Evolutionary conservation across 805 yeast genomes (phyloP), one percentile per base, ranked within the genome.

Genomic region (Candida loeiensis): DNA sequence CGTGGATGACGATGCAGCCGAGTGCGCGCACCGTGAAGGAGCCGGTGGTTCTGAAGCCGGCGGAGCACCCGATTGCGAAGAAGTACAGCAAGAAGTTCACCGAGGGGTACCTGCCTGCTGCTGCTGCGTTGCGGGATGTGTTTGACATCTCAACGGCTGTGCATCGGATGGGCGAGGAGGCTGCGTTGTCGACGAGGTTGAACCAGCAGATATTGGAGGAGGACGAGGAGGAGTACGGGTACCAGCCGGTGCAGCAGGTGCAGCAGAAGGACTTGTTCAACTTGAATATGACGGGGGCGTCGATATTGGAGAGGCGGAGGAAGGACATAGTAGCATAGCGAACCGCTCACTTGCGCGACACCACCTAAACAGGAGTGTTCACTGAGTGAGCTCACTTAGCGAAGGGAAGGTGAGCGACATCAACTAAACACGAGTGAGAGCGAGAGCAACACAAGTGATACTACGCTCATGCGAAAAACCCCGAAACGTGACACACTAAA

Each of bases 121-220:
- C 89, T 1, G 83, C 80, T 36, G 87, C 88, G 0, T 73, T 87
- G 61, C 79, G 86, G 48, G 95, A 87, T 52, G 95, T 90, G 9
- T 87, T 87, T 59, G 95, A 87, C 53, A 79, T 87, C 6, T 80
- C 89, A 20, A 83, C 87, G 37, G 95, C 95, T 4, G 88, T 87
- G 13, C 91, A 86, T 55, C 79, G 95, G 52, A 74, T 76, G 66
- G 88, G 83, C 37, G 85, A 80, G 55, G 90, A 83, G 49, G 69
- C 71, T 6, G 71, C 74, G 6, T 54, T 65, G 34, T 48, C 59
- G 12, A 43, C 52, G 8, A 41, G 48, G 20, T 18, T 43, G 40
- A 43, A 48, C 24, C 49, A 45, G 29, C 41, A 49, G 17, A 50
- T 51, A 27, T 50, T 55, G 19, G 60, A 60, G 17, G 46, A 59